Conservation (phyloP, 1,139 yeast species). For the Nakaseomyces kungkrabaensis region DNA sequence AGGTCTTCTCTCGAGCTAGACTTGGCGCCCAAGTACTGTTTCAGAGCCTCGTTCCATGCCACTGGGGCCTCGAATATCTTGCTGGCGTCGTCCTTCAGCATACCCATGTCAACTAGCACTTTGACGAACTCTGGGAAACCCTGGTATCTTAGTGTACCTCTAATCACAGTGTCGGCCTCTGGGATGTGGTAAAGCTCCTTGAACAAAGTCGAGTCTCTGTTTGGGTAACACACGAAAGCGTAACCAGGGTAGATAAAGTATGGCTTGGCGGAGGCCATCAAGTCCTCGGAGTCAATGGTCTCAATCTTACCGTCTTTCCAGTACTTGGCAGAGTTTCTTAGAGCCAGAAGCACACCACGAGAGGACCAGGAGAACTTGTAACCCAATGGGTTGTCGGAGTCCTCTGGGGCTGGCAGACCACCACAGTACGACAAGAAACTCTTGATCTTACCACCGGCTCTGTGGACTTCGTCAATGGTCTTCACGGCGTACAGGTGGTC, state of each 20-base stretch:
- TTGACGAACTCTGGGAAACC: conserved; percentile 98
- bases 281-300: conserved; percentile 73
- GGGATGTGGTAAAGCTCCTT: conserved; percentile 88
- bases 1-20: conserved; percentile 66
- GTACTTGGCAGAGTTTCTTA: conserved; percentile 86
- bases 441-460: conserved; percentile 80
- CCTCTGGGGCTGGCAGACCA: conserved; percentile 96
- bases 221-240: conserved; percentile 92
- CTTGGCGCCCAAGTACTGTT: conserved; percentile 61
- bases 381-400: conserved; percentile 94
- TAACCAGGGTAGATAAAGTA: conserved; percentile 94
- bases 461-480: conserved; percentile 94
- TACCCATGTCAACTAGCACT: conserved; percentile 88
- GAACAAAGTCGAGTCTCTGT: conserved; percentile 94
- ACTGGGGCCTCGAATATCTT: conserved; percentile 48
- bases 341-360: conserved; percentile 91
- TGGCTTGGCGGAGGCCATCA: conserved; percentile 92
- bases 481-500: conserved; percentile 97
- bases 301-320: conserved; percentile 79
- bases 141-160: conserved; percentile 96
- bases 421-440: conserved; percentile 96
- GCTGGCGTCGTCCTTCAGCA: conserved; percentile 67
- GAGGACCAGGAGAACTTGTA: conserved; percentile 99
- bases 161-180: conserved; percentile 91
- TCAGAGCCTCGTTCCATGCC: conserved; percentile 85